Percentiles rank a stretch among this genome's conserved stretches.
Conservation (phyloP, 2,329 filamentous ascomycete species). For the Massarina eburnea region DNA sequence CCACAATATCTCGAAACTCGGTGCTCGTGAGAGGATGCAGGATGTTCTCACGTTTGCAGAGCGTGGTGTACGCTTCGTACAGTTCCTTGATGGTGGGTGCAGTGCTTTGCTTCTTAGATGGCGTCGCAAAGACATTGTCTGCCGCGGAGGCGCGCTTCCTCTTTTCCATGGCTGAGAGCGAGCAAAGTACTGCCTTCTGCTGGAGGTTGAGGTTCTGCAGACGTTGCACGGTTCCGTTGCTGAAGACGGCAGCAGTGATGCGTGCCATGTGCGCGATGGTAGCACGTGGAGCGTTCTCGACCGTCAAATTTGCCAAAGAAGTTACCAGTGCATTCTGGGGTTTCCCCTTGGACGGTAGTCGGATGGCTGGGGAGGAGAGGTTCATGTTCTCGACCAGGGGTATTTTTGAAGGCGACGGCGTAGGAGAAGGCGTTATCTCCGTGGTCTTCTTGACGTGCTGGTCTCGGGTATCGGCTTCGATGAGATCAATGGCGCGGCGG, state of each 20-base stretch:
- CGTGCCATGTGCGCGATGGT: conserved; percentile 90
- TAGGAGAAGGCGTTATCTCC: conserved; percentile 46
- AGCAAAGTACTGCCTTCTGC: conserved; percentile 92
- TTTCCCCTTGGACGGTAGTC: conserved; percentile 45
- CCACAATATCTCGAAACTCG: conserved; percentile 91
- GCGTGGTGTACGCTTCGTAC: conserved; percentile 77
- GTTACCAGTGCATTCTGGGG: conserved; percentile 23
- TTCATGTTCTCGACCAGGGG: conserved; percentile 83
- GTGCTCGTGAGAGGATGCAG: conserved; percentile 86
- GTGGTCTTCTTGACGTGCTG: conserved; percentile 66
- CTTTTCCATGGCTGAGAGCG: conserved; percentile 83
- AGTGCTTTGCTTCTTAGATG: conserved; percentile 50
- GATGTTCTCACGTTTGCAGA: conserved; percentile 86
- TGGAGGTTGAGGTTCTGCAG: conserved; percentile 89
- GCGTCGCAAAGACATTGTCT: conserved; percentile 38
- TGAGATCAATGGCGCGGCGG: conserved; percentile 81
- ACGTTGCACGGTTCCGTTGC: conserved; percentile 82
- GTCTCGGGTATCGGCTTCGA: conserved; percentile 79
- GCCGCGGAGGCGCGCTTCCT: conserved; percentile 56
- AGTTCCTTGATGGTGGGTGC: conserved; percentile 82
- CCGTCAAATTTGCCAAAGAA: conserved; percentile 65
- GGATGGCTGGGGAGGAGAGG: conserved; percentile 55
- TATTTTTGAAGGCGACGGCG: conserved; percentile 70
- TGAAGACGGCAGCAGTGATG: conserved; percentile 85
- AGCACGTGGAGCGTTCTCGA: conserved; percentile 81